These are phyloP conservation scores for Trichoderma brevicompactum DNA, from an alignment of 2,329 filamentous ascomycete genomes.

Conservation along the genomic window DNA sequence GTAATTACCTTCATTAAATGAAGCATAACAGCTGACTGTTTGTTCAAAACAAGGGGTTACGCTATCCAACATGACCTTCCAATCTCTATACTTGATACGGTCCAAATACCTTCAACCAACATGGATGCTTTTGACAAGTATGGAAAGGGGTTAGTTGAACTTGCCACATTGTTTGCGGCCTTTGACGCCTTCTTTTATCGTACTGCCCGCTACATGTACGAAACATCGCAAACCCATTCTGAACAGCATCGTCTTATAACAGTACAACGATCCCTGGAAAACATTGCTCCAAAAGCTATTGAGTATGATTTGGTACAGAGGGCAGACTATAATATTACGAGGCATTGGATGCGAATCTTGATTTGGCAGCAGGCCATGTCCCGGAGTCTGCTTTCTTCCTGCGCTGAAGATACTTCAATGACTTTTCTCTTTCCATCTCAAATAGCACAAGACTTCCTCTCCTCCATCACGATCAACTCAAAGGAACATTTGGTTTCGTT, in stretches of 20 bases:
- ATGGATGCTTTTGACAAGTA: constrained; percentile 25
- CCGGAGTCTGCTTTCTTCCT: constrained; percentile 5
- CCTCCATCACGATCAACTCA: constrained; percentile 16
- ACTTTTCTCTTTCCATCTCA: constrained; percentile 25
- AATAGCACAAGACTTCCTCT: constrained; percentile 20
- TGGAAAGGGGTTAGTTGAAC: constrained; percentile 24
- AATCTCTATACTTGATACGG: constrained; percentile 17
- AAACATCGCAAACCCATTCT: neutral
- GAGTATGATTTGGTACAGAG: constrained; percentile 23
- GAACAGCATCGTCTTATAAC: constrained; percentile 13
- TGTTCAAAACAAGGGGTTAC: constrained; percentile 6
- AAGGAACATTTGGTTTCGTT: constrained; percentile 22
- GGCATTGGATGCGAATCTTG: constrained; percentile 25
- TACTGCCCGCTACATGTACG: constrained; percentile 2
- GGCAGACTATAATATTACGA: constrained; percentile 28
- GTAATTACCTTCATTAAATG: neutral
- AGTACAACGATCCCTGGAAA: constrained; percentile 18
- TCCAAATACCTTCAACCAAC: constrained; percentile 2
- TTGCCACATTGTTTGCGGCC: constrained; percentile 12
- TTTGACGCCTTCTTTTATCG: constrained; percentile 26
- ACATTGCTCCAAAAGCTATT: neutral
- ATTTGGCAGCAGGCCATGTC: constrained; percentile 28
- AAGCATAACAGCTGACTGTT: neutral
- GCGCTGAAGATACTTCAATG: constrained; percentile 13
- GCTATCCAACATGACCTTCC: constrained; percentile 26